Base-by-base conservation (phyloP, 768 basidiomycete species). In the Podaxis sp. region DNA sequence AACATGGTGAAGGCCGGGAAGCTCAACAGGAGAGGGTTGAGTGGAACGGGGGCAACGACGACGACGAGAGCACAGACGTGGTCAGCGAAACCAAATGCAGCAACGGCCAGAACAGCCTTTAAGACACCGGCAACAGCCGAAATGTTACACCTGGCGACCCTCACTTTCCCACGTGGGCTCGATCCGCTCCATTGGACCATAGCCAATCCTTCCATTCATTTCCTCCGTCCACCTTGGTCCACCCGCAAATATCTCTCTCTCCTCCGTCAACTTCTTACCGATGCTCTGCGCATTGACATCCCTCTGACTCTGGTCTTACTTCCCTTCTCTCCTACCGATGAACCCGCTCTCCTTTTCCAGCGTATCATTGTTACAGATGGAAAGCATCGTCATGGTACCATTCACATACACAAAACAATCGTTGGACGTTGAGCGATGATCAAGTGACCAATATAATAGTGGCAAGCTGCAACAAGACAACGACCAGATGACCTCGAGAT, bases 1-100 rank as follows among this genome's bases (percentile, higher is more conserved):
- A 73, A 68, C 64, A 69, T 64, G 64, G 67, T 67, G 54, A 66
- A 64, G 48, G 69, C 63, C 64, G 70, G 72, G 55, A 65, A 62
- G 52, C 66, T 68, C 48, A 72, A 63, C 56, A 63, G 63, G 65
- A 66, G 54, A 67, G 52, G 44, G 63, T 60, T n/a, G 66, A 67
- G 44, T 61, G 55, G 48, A 40, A 57, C 58, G 44, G 70, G 60
- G 36, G 65, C 52, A 9, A 33, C 33, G 55, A 60, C 63, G 53
- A 66, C 52, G 67, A 68, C 52, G 54, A 22, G 51, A 53, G 59
- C 57, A 53, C 48, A 48, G 57, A 58, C 63, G 56, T 57, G 63
- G 52, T 57, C 42, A 42, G 36, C 44, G 44, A 12, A 57, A 30
- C 55, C 54, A 49, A 63, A 57, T 30, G 44, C 33, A 51, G 57